Evolutionary conservation across 1,139 yeast species (phyloP).

Genomic region (Petasospora fabianii): DNA sequence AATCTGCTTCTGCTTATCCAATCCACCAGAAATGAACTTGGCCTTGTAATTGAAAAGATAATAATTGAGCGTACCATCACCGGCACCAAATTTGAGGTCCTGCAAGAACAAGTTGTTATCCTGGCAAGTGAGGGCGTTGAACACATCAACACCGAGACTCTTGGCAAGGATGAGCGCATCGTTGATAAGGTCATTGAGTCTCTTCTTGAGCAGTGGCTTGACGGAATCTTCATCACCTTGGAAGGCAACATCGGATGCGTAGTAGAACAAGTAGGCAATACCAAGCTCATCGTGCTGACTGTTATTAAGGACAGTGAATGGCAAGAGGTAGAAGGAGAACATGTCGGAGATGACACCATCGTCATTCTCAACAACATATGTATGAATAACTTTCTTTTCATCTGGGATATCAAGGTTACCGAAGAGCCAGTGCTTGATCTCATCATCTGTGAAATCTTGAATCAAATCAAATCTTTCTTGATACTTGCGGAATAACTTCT

Average conservation of each 20-base stretch:
- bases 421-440: slow-evolving; percentile 79
- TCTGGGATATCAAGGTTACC: slow-evolving; percentile 38
- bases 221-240: slow-evolving; percentile 33
- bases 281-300: slow-evolving; percentile 65
- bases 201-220: slow-evolving; percentile 42
- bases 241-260: slow-evolving; percentile 65
- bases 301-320: slow-evolving; percentile 78
- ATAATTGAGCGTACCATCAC: slow-evolving; percentile 89
- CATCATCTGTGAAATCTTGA: slow-evolving; percentile 67
- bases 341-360: slow-evolving; percentile 76
- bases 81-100: slow-evolving; percentile 83
- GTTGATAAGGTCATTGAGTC: slow-evolving; percentile 58
- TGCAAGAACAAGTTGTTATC: slow-evolving; percentile 83
- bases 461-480: slow-evolving; percentile 68
- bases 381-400: slow-evolving; percentile 53
- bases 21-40: slow-evolving; percentile 78
- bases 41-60: slow-evolving; percentile 88
- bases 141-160: slow-evolving; percentile 71
- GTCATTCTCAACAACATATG: slow-evolving; percentile 75
- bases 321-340: slow-evolving; percentile 82
- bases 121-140: slow-evolving; percentile 87
- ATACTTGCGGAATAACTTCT: slow-evolving; percentile 53
- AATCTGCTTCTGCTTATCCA: slow-evolving; percentile 51
- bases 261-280: slow-evolving; percentile 86
- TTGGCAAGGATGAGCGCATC: slow-evolving; percentile 82